These are phyloP conservation scores for Tanozyma kutaoensis DNA, from an alignment of 805 yeast species.

Conservation along the genomic window DNA sequence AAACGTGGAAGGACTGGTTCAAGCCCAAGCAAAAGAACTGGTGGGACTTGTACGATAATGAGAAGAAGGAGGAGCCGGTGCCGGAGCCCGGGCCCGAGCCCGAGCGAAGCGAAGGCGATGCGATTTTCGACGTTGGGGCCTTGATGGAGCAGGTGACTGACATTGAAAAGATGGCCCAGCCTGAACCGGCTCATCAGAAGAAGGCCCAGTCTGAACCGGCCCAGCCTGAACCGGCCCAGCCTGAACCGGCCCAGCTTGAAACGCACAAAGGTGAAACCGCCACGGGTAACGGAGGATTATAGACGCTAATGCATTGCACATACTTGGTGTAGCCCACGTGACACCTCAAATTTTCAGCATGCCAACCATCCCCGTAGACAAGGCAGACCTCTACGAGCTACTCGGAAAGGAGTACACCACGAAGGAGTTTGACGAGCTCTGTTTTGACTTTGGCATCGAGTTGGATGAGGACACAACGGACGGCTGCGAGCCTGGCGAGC, in stretches of 20 bases:
- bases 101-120: constrained; percentile 3
- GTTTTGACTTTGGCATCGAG: constrained; percentile 96
- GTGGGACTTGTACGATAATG: constrained; percentile 38
- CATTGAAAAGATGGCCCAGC: constrained; percentile 28
- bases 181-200: no score
- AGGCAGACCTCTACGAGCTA: constrained; percentile 76
- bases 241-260: no score
- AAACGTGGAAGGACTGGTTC: constrained; percentile 37
- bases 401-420: constrained; percentile 54
- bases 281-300: no score
- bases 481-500: constrained; percentile 56
- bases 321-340: no score
- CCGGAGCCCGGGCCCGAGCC: constrained; percentile 4
- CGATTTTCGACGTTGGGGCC: constrained; percentile 33
- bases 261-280: no score
- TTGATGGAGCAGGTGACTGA: constrained; percentile 29
- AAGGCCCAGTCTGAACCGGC: no score
- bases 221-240: no score
- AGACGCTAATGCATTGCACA: no score
- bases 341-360: no score
- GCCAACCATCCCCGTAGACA: constrained; percentile 97
- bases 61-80: constrained; percentile 1
- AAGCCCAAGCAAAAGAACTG: constrained; percentile 37
- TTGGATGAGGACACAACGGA: constrained; percentile 94
- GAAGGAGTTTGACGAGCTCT: constrained; percentile 90